Evolutionary conservation across 345 rosid species (phyloP).

Genomic region (Linum trigynum): DNA sequence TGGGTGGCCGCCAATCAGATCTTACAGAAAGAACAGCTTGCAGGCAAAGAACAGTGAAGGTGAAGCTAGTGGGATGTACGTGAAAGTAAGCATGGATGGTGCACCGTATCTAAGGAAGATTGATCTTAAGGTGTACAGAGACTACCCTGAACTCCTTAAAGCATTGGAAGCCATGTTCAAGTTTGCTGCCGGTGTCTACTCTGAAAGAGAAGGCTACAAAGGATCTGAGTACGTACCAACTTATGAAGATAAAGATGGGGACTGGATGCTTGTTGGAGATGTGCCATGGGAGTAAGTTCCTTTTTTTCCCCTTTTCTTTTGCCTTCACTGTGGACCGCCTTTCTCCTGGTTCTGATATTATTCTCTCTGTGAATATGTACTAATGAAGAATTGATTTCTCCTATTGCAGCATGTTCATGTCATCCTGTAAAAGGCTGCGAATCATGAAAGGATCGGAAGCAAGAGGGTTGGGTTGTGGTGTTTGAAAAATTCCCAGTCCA

Average conservation of each 20-base stretch:
- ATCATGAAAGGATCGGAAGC: slow-evolving; percentile 84
- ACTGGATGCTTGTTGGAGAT: slow-evolving; percentile 86
- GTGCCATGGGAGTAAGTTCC: slow-evolving; percentile 65
- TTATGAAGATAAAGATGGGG: slow-evolving; percentile 80
- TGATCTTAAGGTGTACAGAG: slow-evolving; percentile 50
- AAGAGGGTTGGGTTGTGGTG: slow-evolving; percentile 60
- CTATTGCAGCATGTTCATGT: slow-evolving; percentile 65
- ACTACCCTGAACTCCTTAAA: slow-evolving; percentile 45
- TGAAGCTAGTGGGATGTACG: slow-evolving; percentile 42
- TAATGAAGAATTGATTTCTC: slow-evolving; percentile 6
- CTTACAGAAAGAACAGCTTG: slow-evolving; percentile 61
- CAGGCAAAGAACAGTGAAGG: slow-evolving; percentile 40
- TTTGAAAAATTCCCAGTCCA: slow-evolving; percentile 17
- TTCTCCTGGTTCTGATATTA: not conserved
- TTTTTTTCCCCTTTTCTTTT: not conserved
- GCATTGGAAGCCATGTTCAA: slow-evolving; percentile 70
- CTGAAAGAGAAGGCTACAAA: slow-evolving; percentile 65
- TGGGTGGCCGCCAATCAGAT: slow-evolving; percentile 90
- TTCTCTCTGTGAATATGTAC: not conserved
- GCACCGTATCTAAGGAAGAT: slow-evolving; percentile 78
- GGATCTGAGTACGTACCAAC: slow-evolving; percentile 67
- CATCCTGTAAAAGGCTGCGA: slow-evolving; percentile 73
- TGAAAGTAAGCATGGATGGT: slow-evolving; percentile 89
- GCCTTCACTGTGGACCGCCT: not conserved
- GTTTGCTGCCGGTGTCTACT: slow-evolving; percentile 52